phyloP scores from a whole-genome alignment of 495 filamentous ascomycete genomes.

The Aspergillus diversus region DNA sequence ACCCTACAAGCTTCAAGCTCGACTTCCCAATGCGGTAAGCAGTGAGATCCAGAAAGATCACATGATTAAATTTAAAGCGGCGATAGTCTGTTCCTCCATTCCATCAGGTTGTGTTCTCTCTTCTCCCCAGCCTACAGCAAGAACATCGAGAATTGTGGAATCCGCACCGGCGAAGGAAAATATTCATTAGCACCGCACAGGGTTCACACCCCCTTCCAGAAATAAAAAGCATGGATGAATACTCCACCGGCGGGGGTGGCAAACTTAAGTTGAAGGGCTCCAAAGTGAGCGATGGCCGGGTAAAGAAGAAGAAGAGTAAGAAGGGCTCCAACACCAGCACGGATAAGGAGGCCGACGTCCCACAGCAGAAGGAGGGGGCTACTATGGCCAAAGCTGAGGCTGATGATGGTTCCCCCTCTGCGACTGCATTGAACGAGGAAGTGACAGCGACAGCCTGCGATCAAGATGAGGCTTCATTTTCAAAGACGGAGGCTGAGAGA shows the following conservation, averaged over 20 bases:
- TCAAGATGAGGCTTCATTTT: not conserved
- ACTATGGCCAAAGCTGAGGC: conserved; percentile 8
- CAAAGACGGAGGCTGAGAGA: conserved; percentile 86
- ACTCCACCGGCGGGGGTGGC: conserved; percentile 65
- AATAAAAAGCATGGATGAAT: conserved; percentile 57
- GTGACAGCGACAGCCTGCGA: not conserved
- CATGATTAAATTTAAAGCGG: not conserved
- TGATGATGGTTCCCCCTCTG: conserved; percentile 14
- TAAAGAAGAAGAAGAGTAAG: conserved; percentile 63
- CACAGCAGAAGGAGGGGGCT: conserved; percentile 10
- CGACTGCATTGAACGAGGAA: not conserved
- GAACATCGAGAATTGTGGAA: not conserved
- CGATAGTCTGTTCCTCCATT: not conserved
- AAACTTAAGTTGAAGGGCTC: conserved; percentile 81
- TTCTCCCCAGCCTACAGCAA: not conserved
- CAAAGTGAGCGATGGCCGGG: conserved; percentile 54
- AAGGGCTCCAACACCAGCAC: conserved; percentile 59
- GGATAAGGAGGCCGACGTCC: conserved; percentile 29
- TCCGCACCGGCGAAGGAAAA: no score
- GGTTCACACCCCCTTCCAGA: not conserved
- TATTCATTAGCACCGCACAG: no score
- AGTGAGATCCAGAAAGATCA: not conserved
- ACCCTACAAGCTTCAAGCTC: not conserved
- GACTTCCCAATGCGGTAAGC: not conserved
- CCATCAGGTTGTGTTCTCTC: not conserved